Percentiles rank a stretch among this genome's conserved stretches.
Conservation (phyloP, 805 yeast genomes). For the Jamesozyma gamospora region DNA sequence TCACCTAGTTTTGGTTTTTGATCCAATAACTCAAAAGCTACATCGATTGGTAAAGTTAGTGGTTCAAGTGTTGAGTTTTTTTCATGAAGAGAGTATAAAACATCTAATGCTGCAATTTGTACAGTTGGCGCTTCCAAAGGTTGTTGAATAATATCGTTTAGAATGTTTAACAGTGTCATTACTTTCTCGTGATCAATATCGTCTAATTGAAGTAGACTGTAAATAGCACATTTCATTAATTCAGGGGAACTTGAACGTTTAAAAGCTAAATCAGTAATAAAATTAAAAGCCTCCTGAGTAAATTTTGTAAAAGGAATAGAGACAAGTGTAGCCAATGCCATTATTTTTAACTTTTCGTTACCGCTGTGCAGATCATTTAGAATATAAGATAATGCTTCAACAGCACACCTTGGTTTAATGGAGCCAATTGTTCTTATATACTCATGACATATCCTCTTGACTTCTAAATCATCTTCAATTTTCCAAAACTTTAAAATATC, state of each 20-base stretch:
- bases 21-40: slow-evolving; percentile 29
- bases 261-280: slow-evolving; percentile 29
- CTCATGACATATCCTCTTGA: slow-evolving; percentile 61
- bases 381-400: slow-evolving; percentile 46
- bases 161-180: slow-evolving; percentile 34
- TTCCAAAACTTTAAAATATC: slow-evolving; percentile 50
- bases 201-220: slow-evolving; percentile 57
- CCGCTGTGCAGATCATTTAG: slow-evolving; percentile 41
- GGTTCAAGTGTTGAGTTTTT: slow-evolving; percentile 20
- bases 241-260: slow-evolving; percentile 41
- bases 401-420: slow-evolving; percentile 45
- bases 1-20: slow-evolving; percentile 35
- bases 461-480: slow-evolving; percentile 52
- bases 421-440: slow-evolving; percentile 53
- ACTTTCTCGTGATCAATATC: slow-evolving; percentile 43
- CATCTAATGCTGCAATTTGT: slow-evolving; percentile 62
- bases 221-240: slow-evolving; percentile 62
- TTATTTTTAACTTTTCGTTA: slow-evolving; percentile 41
- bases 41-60: slow-evolving; percentile 34
- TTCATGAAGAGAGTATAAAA: slow-evolving; percentile 57
- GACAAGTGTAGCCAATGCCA: slow-evolving; percentile 57
- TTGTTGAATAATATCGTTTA: slow-evolving; percentile 29
- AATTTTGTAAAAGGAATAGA: slow-evolving; percentile 48
- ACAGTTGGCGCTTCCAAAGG: slow-evolving; percentile 48
- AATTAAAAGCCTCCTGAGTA: slow-evolving; percentile 35